Evolutionary conservation across 192 early-diverging fungal genomes (phyloP), one percentile per base, ranked within the genome.

Genomic region (Dissophora globulifera): DNA sequence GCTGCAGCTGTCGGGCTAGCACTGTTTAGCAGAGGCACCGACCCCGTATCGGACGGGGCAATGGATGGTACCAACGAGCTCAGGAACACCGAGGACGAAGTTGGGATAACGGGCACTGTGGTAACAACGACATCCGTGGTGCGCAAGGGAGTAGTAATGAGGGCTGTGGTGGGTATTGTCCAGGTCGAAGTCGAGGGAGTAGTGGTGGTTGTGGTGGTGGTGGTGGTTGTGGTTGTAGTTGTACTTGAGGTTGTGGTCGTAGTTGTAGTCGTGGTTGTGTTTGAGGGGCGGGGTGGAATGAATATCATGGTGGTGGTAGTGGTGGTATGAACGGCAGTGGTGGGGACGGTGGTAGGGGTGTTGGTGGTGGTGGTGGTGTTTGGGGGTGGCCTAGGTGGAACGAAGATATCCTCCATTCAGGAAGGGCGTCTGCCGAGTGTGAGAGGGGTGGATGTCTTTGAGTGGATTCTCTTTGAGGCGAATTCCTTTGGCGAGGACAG

Each of bases 251-350:
- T 1, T 12, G 47, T 11, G 54, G 10, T 13, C 22, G 53, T 40
- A 40, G 63, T 56, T 32, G 63, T 35, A 26, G 52, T 40, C n/a
- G 63, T 42, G 1, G n/a, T 30, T 38, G 35, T 38, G 35, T n/a
- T n/a, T n/a, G n/a, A n/a, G n/a, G n/a, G n/a, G n/a, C n/a, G n/a
- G 16, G 40, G 30, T 32, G 54, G 25, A 45, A 22, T 4, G 2
- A 13, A n/a, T 19, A 30, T 38, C 17, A 33, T 52, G 33, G 50
- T 43, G 25, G 22, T 46, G 19, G 52, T 9, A 10, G 29, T 9
- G 20, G 63, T 25, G 8, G 0, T 13, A 38, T 38, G 35, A 13
- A 38, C 13, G 35, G 13, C 13, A 13, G 13, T 38, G n/a, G n/a
- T n/a, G n/a, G n/a, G n/a, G n/a, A n/a, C n/a, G n/a, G n/a, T n/a